phyloP scores from a whole-genome alignment of 2,329 filamentous ascomycete genomes.

The Aureobasidium sp. region DNA sequence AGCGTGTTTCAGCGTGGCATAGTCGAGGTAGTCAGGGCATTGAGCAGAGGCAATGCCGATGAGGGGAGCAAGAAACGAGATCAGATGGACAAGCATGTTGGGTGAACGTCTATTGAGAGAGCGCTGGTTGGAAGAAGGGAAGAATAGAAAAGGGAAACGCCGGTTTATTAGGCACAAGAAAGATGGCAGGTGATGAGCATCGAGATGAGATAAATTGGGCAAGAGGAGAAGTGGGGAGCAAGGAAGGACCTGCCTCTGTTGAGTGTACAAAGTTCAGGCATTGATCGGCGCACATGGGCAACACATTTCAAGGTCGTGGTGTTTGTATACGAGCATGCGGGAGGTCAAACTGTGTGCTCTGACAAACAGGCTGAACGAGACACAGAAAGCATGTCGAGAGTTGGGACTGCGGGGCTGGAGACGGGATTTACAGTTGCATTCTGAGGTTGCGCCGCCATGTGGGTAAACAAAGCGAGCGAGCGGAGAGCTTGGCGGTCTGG shows the following conservation, averaged over 20 bases:
- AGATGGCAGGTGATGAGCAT: neutral
- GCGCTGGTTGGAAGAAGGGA: neutral
- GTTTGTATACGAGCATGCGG: neutral
- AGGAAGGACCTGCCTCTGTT: neutral
- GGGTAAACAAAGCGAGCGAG: neutral
- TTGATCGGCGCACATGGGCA: constrained; percentile 1
- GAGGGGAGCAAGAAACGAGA: neutral
- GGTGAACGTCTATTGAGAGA: neutral
- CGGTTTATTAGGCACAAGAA: neutral
- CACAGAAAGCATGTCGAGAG: neutral
- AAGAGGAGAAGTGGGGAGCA: neutral
- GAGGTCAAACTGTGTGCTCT: neutral
- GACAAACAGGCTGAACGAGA: neutral
- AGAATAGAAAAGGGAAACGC: no score
- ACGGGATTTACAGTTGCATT: constrained; percentile 7
- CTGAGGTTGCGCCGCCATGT: constrained; percentile 2
- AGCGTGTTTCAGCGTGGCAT: constrained; percentile 31
- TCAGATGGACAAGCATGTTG: constrained; percentile 4
- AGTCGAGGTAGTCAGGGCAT: constrained; percentile 38
- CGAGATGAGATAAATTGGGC: neutral
- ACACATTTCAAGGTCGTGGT: neutral
- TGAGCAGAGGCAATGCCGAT: constrained; percentile 18
- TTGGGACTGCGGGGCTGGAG: neutral
- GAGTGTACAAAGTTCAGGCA: neutral
- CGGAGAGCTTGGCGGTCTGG: neutral